Base-by-base conservation (phyloP, 306 rosid species). In the Casuarina glauca region DNA sequence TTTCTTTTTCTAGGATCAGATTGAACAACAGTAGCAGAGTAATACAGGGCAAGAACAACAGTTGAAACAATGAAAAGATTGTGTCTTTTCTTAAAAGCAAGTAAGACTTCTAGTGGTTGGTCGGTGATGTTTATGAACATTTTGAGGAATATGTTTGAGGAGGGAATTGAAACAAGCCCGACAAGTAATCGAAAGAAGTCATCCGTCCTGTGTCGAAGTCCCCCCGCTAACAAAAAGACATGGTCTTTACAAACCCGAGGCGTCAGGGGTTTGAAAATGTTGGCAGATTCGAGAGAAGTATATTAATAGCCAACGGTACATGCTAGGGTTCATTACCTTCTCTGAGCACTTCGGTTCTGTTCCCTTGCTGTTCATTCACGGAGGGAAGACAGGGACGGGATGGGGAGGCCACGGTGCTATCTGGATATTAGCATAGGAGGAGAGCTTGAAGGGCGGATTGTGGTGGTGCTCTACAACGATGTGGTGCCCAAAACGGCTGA, bases 401-500 rank as follows among this genome's bases (percentile, higher is more conserved):
- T 91, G 98, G 90, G 79, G 42, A 86, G 89, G 76, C 72, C 70
- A 55, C 84, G 96, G 80, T 91, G 98, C 88, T 93, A 87, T 79
- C 84, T 93, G 69, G 96, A 93, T 76, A 86, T 93, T 6, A 60
- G 89, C 87, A 87, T 93, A 69, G 97, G 98, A 32, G 93, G 83
- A 64, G 98, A 93, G 82, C 87, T 91, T 0, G 98, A 93, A 83
- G 98, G 98, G 49, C 81, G 98, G 82, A 86, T 93, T 15, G 87
- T 91, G 68, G 75, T 93, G 1, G 98, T 90, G 88, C 94, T 93
- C 58, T 91, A 43, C 83, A 70, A 90, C 46, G 97, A 90, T 69
- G 85, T 89, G 9, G 97, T 68, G 41, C 98, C 98, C 41, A 93
- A 86, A 79, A 93, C 97, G 15, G 81, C 89, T 38, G 90, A 90